Evolutionary conservation across 2,329 filamentous ascomycete genomes (phyloP), one percentile per base, ranked within the genome.

Genomic region (Cladosporium sp.): DNA sequence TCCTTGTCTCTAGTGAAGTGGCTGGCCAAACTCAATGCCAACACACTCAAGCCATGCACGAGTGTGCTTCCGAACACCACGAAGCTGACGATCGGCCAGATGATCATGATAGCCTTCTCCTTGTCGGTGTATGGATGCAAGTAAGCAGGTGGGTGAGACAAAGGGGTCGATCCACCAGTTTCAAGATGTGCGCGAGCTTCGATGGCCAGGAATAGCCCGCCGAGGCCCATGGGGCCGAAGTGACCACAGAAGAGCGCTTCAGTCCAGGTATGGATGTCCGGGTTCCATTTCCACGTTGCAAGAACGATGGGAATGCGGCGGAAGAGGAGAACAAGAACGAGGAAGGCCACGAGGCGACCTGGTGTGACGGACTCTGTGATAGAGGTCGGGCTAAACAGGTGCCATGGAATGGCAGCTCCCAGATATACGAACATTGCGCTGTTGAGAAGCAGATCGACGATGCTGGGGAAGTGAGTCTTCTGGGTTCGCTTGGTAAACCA

Each of bases 151-250:
- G 83, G 82, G 61, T 79, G 73, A 1, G 79, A 76, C 11, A 82
- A 70, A 2, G 83, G 83, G 1, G 79, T 68, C 5, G 79, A 80
- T 0, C 78, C 79, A 11, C 78, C 80, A 0, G 79, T 85, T 68
- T 86, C 84, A 0, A 87, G 76, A 65, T 84, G 77, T 0, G 81
- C 83, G 26, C 83, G 75, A 0, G 83, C 82, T 76, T 86, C 84
- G 54, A 86, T 84, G 1, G 84, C 83, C 0, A 87, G 78, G 74
- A 86, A 86, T 7, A 86, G 73, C 0, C 82, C 84, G 2, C 84
- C 84, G 1, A 86, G 79, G 21, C 85, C 85, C 80, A 86, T 86
- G 10, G 84, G 84, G 0, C 84, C 84, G 65, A 87, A 86, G 70
- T 86, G 84, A 0, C 84, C 84, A 51, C 79, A 79, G 72, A 86